These are phyloP conservation scores for Annona squamosa DNA, from an alignment of 164 flowering plant species.

Conservation along the genomic window DNA sequence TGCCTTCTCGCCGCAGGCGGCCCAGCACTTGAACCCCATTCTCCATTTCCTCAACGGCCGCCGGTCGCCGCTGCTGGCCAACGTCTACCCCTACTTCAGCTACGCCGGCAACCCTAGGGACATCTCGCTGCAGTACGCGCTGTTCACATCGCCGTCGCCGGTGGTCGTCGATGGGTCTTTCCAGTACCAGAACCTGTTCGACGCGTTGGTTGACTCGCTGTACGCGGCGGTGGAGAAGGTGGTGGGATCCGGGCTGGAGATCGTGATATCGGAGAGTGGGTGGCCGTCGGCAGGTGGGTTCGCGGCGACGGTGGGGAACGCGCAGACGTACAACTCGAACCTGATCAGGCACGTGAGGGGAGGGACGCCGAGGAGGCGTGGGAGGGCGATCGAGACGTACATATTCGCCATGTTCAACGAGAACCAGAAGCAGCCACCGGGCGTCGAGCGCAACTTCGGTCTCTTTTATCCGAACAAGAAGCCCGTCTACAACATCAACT, in stretches of 20 bases:
- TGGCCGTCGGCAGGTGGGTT: slow-evolving; percentile 11
- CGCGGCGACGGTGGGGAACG: slow-evolving; percentile 10
- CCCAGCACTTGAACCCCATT: slow-evolving; percentile 5
- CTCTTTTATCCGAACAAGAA: slow-evolving; percentile 13
- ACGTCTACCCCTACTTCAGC: slow-evolving; percentile 10
- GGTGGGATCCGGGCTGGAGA: background rate
- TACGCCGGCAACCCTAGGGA: background rate
- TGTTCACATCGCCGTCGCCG: slow-evolving; percentile 1
- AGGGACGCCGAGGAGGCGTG: slow-evolving; percentile 11
- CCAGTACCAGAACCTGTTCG: slow-evolving; percentile 5
- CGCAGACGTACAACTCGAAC: slow-evolving; percentile 12
- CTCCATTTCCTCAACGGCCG: slow-evolving; percentile 2
- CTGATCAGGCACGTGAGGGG: slow-evolving; percentile 6
- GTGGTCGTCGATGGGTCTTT: background rate
- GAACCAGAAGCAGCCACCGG: slow-evolving; percentile 6
- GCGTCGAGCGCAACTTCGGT: slow-evolving; percentile 12
- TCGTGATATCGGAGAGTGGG: slow-evolving; percentile 14
- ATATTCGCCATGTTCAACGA: slow-evolving; percentile 16
- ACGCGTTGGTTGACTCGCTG: slow-evolving; percentile 9
- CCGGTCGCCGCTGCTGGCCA: slow-evolving; percentile 3
- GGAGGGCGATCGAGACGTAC: slow-evolving; percentile 9
- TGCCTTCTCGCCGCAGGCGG: slow-evolving; percentile 12
- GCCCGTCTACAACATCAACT: slow-evolving; percentile 9
- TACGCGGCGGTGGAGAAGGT: slow-evolving; percentile 12
- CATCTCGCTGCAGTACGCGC: slow-evolving; percentile 11